Conservation (phyloP, 140 eudicot species). For the Erigeron philadelphicus region DNA sequence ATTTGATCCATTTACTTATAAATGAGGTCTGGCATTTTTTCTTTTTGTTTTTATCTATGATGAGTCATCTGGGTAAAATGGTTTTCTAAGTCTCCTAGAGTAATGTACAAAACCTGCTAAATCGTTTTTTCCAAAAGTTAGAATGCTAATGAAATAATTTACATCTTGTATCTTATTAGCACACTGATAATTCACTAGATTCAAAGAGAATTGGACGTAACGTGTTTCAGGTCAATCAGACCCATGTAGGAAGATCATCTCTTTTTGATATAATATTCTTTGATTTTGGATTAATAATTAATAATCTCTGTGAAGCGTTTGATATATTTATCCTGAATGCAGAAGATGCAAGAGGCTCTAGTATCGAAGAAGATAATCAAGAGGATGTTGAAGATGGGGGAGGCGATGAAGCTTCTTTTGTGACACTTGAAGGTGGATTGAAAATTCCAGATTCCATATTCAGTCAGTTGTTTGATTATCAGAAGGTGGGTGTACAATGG, state of each 20-base stretch:
- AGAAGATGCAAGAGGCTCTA: constrained; percentile 44
- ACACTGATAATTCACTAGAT: background rate
- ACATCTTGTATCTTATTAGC: background rate
- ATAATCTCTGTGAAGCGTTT: background rate
- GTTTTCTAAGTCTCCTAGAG: no score
- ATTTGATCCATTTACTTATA: background rate
- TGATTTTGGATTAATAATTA: background rate
- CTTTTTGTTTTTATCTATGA: no score
- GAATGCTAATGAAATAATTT: background rate
- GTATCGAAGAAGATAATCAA: constrained; percentile 45
- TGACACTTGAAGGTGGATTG: constrained; percentile 89
- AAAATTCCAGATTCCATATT: constrained; percentile 71
- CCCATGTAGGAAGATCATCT: background rate
- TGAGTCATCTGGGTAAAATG: no score
- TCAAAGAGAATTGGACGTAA: background rate
- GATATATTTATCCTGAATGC: constrained; percentile 13
- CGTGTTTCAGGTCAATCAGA: background rate
- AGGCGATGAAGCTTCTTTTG: constrained; percentile 51
- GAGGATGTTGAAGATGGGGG: constrained; percentile 46
- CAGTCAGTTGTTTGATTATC: constrained; percentile 76
- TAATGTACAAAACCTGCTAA: no score
- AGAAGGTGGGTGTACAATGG: constrained; percentile 96
- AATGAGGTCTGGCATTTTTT: background rate
- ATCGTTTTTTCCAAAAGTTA: background rate
- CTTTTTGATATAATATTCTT: background rate